Evolutionary conservation across 2,329 filamentous ascomycete genomes (phyloP).

Genomic region (Exophiala sp.): DNA sequence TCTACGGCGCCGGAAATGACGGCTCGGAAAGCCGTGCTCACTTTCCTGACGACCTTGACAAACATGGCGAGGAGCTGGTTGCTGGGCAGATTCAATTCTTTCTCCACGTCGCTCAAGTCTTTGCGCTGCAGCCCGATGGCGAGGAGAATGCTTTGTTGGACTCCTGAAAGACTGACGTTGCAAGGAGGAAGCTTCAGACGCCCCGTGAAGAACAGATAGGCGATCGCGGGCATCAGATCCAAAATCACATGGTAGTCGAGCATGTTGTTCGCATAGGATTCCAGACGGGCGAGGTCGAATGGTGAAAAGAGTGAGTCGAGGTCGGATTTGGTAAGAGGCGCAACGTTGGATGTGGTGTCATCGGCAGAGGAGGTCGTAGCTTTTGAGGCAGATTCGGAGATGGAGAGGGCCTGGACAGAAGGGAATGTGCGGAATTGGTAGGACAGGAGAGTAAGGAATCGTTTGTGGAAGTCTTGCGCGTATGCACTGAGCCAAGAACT

Average conservation of each 20-base stretch:
- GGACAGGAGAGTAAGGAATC: constrained; percentile 83
- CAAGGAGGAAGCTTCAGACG: constrained; percentile 50
- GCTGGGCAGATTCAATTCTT: constrained; percentile 66
- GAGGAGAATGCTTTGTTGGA: constrained; percentile 83
- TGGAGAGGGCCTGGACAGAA: constrained; percentile 70
- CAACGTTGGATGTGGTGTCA: constrained; percentile 47
- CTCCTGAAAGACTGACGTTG: constrained; percentile 65
- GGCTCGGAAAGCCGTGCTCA: constrained; percentile 68
- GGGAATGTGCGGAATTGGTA: constrained; percentile 87
- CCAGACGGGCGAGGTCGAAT: constrained; percentile 89
- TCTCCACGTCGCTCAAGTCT: constrained; percentile 70
- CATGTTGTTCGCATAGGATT: constrained; percentile 94
- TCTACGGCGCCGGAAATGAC: constrained; percentile 69
- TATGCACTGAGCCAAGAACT: constrained; percentile 84
- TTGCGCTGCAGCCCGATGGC: constrained; percentile 88
- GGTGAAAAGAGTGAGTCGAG: constrained; percentile 76
- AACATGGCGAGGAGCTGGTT: constrained; percentile 93
- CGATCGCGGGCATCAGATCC: constrained; percentile 79
- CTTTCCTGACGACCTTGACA: constrained; percentile 88
- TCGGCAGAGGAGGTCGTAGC: constrained; percentile 54
- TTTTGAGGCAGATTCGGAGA: constrained; percentile 73
- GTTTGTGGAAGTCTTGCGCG: constrained; percentile 83
- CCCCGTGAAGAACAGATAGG: constrained; percentile 77
- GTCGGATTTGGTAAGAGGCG: constrained; percentile 62
- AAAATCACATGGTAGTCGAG: constrained; percentile 97